These are phyloP conservation scores for Penicillium sp. DNA, from an alignment of 2,329 filamentous ascomycete species.

Conservation along the genomic window DNA sequence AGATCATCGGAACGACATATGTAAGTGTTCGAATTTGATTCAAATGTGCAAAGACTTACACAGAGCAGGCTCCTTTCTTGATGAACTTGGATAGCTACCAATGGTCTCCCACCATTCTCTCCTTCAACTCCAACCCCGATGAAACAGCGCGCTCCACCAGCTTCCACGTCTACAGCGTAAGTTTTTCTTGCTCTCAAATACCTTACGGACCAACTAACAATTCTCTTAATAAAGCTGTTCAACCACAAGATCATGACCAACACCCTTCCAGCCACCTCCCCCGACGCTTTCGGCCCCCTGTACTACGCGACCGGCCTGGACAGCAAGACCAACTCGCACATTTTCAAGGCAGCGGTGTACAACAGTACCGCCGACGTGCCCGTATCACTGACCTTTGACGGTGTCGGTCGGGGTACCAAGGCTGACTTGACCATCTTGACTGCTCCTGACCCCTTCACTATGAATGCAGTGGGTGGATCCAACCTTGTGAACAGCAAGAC, in stretches of 20 bases:
- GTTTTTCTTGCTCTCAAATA: slow-evolving; percentile 15
- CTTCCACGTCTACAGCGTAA: slow-evolving; percentile 32
- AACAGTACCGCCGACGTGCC: slow-evolving; percentile 47
- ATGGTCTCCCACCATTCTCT: slow-evolving; percentile 34
- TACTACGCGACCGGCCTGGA: slow-evolving; percentile 51
- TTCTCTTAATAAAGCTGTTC: slow-evolving; percentile 34
- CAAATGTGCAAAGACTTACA: background rate
- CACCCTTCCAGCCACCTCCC: slow-evolving; percentile 45
- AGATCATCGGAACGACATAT: slow-evolving; percentile 32
- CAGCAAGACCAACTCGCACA: slow-evolving; percentile 37
- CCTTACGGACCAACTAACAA: slow-evolving; percentile 28
- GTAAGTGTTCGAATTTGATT: slow-evolving; percentile 13
- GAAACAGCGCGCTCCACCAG: slow-evolving; percentile 33
- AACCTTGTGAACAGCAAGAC: slow-evolving; percentile 25
- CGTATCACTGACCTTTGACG: slow-evolving; percentile 39
- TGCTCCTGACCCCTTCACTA: slow-evolving; percentile 33
- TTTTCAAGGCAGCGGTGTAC: slow-evolving; percentile 53
- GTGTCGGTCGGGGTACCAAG: slow-evolving; percentile 32
- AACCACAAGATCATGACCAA: slow-evolving; percentile 48
- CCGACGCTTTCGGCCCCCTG: slow-evolving; percentile 42
- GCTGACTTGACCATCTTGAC: slow-evolving; percentile 48
- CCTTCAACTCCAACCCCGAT: slow-evolving; percentile 32
- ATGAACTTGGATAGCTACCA: slow-evolving; percentile 32
- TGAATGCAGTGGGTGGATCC: slow-evolving; percentile 31
- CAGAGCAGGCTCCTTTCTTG: slow-evolving; percentile 28